Evolutionary conservation across 1,284 basidiomycete species (phyloP).

Genomic region (Sphagnurus paluster): DNA sequence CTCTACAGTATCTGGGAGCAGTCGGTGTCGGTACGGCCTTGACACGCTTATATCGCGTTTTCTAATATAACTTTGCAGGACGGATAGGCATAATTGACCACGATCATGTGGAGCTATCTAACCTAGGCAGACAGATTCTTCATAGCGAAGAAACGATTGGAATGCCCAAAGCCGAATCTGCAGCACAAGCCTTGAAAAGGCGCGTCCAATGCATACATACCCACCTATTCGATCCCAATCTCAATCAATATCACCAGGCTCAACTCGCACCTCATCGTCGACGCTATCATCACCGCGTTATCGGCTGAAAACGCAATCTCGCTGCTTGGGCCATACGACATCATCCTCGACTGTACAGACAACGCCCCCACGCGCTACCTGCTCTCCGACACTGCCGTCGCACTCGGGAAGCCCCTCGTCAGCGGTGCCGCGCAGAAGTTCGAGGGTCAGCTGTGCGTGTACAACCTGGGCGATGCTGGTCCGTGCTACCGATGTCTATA

Average conservation of each 20-base stretch:
- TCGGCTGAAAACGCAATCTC: conserved; percentile 58
- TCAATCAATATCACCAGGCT: conserved; percentile 46
- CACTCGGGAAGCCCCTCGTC: conserved; percentile 76
- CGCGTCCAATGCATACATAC: conserved; percentile 29
- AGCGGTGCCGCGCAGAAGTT: conserved; percentile 92
- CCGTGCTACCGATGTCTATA: conserved; percentile 97
- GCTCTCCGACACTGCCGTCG: conserved; percentile 87
- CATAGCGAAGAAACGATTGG: conserved; percentile 85
- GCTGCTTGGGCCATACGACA: conserved; percentile 65
- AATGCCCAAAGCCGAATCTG: conserved; percentile 82
- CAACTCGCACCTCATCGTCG: conserved; percentile 64
- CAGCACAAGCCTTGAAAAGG: conserved; percentile 66
- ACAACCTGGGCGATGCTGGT: conserved; percentile 66
- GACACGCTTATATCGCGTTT: conserved; percentile 57
- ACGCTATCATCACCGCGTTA: conserved; percentile 55
- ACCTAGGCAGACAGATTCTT: conserved; percentile 92
- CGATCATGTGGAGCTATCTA: conserved; percentile 89
- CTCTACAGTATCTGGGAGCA: conserved; percentile 90
- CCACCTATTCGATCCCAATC: too few species aligned
- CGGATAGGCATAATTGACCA: conserved; percentile 88
- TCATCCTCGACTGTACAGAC: conserved; percentile 77
- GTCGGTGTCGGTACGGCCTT: conserved; percentile 87
- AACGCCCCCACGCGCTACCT: conserved; percentile 92
- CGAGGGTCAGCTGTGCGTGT: conserved; percentile 89
- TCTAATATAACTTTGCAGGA: conserved; percentile 44